These are phyloP conservation scores for Leptographium flavum DNA, from an alignment of 2,329 filamentous ascomycete species.

Conservation along the genomic window DNA sequence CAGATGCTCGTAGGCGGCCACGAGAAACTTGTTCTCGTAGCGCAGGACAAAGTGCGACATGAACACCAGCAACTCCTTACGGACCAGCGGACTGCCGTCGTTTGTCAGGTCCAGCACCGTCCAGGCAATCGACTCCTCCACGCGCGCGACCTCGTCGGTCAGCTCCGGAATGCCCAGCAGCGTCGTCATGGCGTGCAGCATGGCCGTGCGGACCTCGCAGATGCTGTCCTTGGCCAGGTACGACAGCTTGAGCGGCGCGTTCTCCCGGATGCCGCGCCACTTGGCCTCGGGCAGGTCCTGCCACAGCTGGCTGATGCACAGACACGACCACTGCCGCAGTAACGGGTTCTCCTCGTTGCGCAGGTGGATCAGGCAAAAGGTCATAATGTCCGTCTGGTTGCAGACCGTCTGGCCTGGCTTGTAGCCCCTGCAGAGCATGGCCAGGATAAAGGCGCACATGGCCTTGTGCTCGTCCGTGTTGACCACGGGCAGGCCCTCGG, in stretches of 20 bases:
- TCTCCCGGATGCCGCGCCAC: constrained; percentile 84
- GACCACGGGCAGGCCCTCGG: constrained; percentile 67
- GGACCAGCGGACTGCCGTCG: constrained; percentile 86
- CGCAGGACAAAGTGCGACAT: constrained; percentile 81
- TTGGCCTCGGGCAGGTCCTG: constrained; percentile 82
- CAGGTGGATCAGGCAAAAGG: constrained; percentile 72
- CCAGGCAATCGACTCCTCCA: constrained; percentile 82
- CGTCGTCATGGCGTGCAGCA: constrained; percentile 84
- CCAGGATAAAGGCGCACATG: constrained; percentile 96
- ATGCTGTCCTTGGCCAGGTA: constrained; percentile 72
- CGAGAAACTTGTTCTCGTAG: constrained; percentile 84
- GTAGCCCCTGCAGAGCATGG: constrained; percentile 93
- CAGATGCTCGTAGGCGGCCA: constrained; percentile 83
- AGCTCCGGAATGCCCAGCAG: constrained; percentile 89
- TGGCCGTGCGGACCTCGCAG: constrained; percentile 83
- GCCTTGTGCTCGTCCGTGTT: constrained; percentile 91
- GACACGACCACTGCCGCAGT: constrained; percentile 84
- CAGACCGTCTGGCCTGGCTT: constrained; percentile 85
- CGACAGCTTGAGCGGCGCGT: constrained; percentile 69
- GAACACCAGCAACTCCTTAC: constrained; percentile 86
- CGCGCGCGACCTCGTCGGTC: constrained; percentile 78
- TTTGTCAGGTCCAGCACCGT: constrained; percentile 83
- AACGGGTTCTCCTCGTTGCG: constrained; percentile 77
- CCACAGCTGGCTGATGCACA: constrained; percentile 94
- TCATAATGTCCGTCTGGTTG: constrained; percentile 79